Conservation (phyloP, 495 filamentous ascomycete species). For the Xylaria castorea region DNA sequence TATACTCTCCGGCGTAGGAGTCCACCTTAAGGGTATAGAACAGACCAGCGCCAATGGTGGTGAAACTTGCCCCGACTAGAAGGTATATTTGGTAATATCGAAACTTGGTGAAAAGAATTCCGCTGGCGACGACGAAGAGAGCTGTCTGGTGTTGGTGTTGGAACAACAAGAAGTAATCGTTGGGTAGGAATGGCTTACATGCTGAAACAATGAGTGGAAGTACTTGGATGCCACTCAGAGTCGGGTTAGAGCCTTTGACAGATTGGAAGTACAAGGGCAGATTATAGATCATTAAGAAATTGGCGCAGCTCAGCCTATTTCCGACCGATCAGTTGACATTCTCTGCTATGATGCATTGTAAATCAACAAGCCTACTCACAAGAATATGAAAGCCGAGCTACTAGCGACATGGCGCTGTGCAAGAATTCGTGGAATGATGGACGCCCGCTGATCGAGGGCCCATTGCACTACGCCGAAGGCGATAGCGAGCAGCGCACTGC, state of each 20-base stretch:
- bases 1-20: neutral
- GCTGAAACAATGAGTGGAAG: neutral
- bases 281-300: constrained; percentile 11
- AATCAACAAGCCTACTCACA: no score
- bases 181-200: no score
- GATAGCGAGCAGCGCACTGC: constrained; percentile 36
- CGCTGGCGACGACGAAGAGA: neutral
- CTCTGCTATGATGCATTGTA: no score
- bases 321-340: neutral
- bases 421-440: neutral
- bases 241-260: neutral
- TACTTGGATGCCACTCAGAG: neutral
- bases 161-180: no score
- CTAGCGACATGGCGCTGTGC: neutral
- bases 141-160: no score
- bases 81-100: neutral
- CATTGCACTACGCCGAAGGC: constrained; percentile 40
- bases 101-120: neutral
- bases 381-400: neutral
- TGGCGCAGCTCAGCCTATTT: neutral
- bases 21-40: neutral
- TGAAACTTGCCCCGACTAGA: neutral
- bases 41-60: neutral
- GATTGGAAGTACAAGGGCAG: neutral
- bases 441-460: constrained; percentile 34